Percentiles rank a stretch among this genome's conserved stretches.
These are phyloP conservation scores for Linum usitatissimum DNA, from an alignment of 345 rosid species.

Conservation along the genomic window DNA sequence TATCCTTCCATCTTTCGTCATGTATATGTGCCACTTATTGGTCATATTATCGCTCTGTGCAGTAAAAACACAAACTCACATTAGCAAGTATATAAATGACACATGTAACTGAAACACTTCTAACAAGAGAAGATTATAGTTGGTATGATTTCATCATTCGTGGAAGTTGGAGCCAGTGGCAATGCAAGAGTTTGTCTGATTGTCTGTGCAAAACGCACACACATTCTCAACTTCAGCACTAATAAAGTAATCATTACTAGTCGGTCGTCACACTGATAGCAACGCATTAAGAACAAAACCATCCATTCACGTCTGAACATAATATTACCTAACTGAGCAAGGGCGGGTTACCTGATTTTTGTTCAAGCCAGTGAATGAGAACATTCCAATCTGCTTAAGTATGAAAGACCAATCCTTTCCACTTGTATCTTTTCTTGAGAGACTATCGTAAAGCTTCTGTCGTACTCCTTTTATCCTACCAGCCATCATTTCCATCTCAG, in stretches of 20 bases:
- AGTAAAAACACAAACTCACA: not conserved
- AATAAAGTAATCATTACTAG: too few species aligned
- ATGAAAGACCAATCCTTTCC: slow-evolving; percentile 96
- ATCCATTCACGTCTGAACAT: too few species aligned
- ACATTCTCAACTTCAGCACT: too few species aligned
- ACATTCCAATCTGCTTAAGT: slow-evolving; percentile 94
- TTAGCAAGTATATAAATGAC: too few species aligned
- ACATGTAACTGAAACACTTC: too few species aligned
- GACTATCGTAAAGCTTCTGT: slow-evolving; percentile 61
- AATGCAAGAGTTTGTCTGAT: too few species aligned
- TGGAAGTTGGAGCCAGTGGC: too few species aligned
- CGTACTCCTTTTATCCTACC: slow-evolving; percentile 91
- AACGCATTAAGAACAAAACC: too few species aligned
- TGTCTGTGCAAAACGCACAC: too few species aligned
- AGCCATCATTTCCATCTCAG: slow-evolving; percentile 96
- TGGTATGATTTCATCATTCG: too few species aligned
- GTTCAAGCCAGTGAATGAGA: slow-evolving; percentile 89
- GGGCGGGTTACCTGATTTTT: slow-evolving; percentile 59
- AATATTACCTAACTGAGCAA: not conserved
- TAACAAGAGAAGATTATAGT: not conserved
- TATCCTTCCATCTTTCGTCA: slow-evolving; percentile 95
- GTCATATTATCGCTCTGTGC: slow-evolving; percentile 85
- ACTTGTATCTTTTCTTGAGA: slow-evolving; percentile 63
- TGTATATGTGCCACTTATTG: slow-evolving; percentile 81
- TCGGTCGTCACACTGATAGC: too few species aligned